Evolutionary conservation across 441 rosid genomes (phyloP).

Genomic region (Theobroma grandiflorum): DNA sequence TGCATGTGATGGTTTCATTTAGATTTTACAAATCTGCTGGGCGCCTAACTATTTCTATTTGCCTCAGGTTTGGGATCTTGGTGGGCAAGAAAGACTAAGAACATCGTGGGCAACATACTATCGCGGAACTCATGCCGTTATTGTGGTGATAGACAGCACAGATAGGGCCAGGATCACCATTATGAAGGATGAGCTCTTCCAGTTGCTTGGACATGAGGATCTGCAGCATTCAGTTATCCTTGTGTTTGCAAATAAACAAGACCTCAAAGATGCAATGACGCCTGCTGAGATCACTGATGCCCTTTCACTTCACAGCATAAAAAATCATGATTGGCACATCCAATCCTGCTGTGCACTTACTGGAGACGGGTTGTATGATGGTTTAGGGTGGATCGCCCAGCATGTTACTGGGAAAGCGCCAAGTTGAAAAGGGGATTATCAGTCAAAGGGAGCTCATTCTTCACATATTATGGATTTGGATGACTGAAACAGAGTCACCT

Average conservation of each 20-base stretch:
- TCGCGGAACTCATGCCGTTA: constrained; percentile 92
- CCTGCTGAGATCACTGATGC: constrained; percentile 95
- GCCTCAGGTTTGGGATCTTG: constrained; percentile 91
- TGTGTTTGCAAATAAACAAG: constrained; percentile 96
- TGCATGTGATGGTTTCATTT: not conserved
- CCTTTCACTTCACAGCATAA: constrained; percentile 91
- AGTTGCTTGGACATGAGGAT: constrained; percentile 82
- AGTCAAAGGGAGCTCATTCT: constrained; percentile 4
- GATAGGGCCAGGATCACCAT: constrained; percentile 83
- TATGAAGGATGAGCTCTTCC: constrained; percentile 87
- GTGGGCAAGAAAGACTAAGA: constrained; percentile 92
- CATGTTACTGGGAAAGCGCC: constrained; percentile 84
- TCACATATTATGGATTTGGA: constrained; percentile 20
- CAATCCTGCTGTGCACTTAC: constrained; percentile 94
- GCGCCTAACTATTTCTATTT: constrained; percentile 15
- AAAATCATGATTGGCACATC: constrained; percentile 98
- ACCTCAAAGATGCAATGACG: constrained; percentile 94
- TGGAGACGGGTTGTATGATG: constrained; percentile 88
- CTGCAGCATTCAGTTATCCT: constrained; percentile 79
- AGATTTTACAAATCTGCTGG: not conserved
- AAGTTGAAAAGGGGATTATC: constrained; percentile 39
- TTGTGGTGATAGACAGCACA: constrained; percentile 91
- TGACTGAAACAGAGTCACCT: constrained; percentile 6
- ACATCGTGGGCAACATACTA: constrained; percentile 97
- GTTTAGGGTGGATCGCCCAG: constrained; percentile 95